Evolutionary conservation across 2,329 filamentous ascomycete genomes (phyloP).

Genomic region (Trichoderma sp.): DNA sequence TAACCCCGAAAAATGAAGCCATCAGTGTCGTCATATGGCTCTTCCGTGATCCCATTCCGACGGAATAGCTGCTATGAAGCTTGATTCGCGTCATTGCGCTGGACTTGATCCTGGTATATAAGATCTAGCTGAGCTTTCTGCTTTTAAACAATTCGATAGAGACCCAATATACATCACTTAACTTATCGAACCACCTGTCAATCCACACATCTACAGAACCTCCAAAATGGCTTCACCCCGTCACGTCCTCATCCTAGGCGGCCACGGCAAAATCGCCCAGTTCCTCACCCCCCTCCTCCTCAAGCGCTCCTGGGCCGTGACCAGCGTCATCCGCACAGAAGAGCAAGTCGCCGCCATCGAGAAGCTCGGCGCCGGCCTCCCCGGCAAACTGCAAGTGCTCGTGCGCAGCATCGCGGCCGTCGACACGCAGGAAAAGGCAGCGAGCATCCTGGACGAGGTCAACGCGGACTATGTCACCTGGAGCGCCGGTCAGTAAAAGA

Average conservation of each 20-base stretch:
- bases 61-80: background rate
- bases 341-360: constrained; percentile 68
- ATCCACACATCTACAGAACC: background rate
- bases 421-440: constrained; percentile 64
- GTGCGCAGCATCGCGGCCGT: constrained; percentile 74
- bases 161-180: fast-evolving
- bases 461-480: constrained; percentile 69
- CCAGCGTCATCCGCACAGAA: constrained; percentile 74
- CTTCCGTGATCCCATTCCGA: constrained; percentile 13
- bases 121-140: background rate
- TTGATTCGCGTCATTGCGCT: background rate
- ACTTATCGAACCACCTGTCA: background rate
- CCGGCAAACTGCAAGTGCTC: constrained; percentile 69
- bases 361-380: constrained; percentile 60
- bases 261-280: constrained; percentile 79
- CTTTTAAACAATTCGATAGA: background rate
- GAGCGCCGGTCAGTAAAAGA: constrained; percentile 59
- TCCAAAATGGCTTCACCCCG: constrained; percentile 33
- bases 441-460: constrained; percentile 63
- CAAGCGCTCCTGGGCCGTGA: constrained; percentile 74
- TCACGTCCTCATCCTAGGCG: constrained; percentile 74
- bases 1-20: background rate
- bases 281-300: constrained; percentile 77
- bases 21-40: constrained; percentile 15
- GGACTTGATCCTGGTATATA: background rate